Percentiles rank a stretch among this genome's conserved stretches.
These are phyloP conservation scores for Penicillium lagena DNA, from an alignment of 495 filamentous ascomycete species.

Conservation along the genomic window DNA sequence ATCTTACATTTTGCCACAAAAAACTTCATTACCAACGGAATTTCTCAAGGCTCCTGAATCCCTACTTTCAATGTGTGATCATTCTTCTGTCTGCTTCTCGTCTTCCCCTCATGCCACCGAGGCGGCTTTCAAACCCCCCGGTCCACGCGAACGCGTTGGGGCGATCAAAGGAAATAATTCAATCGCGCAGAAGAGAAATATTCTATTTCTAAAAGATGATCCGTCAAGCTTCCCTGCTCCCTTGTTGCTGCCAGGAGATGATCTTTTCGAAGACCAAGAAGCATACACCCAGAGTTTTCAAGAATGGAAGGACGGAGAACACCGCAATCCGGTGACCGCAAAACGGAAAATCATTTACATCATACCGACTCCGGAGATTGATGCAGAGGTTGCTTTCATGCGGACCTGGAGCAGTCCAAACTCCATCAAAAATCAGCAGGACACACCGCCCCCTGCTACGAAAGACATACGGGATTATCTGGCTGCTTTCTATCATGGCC, in stretches of 20 bases:
- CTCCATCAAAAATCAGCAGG: neutral
- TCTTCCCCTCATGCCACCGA: slow-evolving; percentile 4
- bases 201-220: neutral
- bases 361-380: slow-evolving; percentile 32
- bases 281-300: slow-evolving; percentile 52
- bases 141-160: slow-evolving; percentile 3
- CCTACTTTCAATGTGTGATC: neutral
- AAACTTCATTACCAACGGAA: too few relatives aligned
- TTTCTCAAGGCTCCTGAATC: too few relatives aligned
- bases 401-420: slow-evolving; percentile 1
- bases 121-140: slow-evolving; percentile 5
- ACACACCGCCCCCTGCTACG: slow-evolving; percentile 4
- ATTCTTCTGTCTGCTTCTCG: slow-evolving; percentile 1
- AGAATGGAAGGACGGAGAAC: slow-evolving; percentile 42
- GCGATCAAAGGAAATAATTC: slow-evolving; percentile 4
- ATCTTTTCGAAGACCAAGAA: slow-evolving; percentile 47
- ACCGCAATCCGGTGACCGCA: slow-evolving; percentile 47
- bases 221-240: slow-evolving; percentile 47
- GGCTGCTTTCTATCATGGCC: slow-evolving; percentile 53
- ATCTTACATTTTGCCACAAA: too few relatives aligned
- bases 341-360: slow-evolving; percentile 50
- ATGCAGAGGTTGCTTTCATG: slow-evolving; percentile 24
- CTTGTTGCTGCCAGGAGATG: slow-evolving; percentile 54
- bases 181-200: neutral
- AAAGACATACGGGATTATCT: slow-evolving; percentile 47